phyloP scores from a whole-genome alignment of 2,329 filamentous ascomycete species.

The Aspergillus ochraceoroseus region DNA sequence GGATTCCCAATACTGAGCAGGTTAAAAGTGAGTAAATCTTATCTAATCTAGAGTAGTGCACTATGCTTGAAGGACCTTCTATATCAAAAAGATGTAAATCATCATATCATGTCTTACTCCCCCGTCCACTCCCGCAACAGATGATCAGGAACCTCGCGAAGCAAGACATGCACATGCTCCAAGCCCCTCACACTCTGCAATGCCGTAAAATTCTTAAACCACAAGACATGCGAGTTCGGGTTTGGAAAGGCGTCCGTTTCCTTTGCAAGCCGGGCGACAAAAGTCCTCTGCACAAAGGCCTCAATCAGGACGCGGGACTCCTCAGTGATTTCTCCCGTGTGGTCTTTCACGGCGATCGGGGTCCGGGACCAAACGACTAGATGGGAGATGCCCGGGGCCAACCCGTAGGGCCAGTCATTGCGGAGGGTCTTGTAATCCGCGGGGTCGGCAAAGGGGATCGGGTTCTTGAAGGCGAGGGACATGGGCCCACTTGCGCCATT shows the following conservation, averaged over 20 bases:
- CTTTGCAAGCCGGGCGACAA: conserved; percentile 42
- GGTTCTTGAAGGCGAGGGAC: conserved; percentile 43
- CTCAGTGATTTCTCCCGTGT: conserved; percentile 49
- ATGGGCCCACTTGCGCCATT: conserved; percentile 28
- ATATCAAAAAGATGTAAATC: too few species aligned
- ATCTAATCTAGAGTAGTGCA: too few species aligned
- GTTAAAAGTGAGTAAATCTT: too few species aligned
- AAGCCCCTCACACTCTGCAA: conserved; percentile 57
- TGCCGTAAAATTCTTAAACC: conserved; percentile 62
- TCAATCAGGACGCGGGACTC: conserved; percentile 48
- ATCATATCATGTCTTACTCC: too few species aligned
- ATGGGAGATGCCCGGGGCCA: conserved; percentile 52
- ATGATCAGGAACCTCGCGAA: conserved; percentile 46
- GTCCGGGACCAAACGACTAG: conserved; percentile 56
- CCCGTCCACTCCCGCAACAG: conserved; percentile 45
- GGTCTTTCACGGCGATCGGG: conserved; percentile 44
- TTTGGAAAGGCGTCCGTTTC: conserved; percentile 32
- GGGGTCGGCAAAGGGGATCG: conserved; percentile 51
- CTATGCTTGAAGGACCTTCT: too few species aligned
- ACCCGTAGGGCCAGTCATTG: conserved; percentile 62
- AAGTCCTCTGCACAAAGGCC: conserved; percentile 48
- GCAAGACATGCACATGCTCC: conserved; percentile 55
- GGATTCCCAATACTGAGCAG: conserved; percentile 22
- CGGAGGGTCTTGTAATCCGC: conserved; percentile 54
- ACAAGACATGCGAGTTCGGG: conserved; percentile 49